Evolutionary conservation across 129 eudicot genomes (phyloP), one percentile per base, ranked within the genome.

Genomic region (Flaveria linearis): DNA sequence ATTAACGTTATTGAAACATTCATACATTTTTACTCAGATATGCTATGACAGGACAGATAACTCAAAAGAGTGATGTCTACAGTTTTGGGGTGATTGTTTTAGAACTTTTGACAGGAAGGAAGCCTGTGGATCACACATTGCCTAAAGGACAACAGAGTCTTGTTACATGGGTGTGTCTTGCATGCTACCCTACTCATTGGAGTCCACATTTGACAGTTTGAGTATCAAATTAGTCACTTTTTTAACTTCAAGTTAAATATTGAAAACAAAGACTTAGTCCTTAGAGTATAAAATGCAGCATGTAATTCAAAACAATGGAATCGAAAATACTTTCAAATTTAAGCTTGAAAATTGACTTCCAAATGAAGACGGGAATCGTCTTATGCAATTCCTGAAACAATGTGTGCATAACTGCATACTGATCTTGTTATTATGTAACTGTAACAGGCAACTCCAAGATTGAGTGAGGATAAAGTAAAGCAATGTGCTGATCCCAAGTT

Each of bases 401-500:
- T 16, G 64, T 55, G 11, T 20, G 39, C 55, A 47, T 58, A 45
- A 49, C 49, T 20, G 39, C 55, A 47, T 58, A 30, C 58, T 57
- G 36, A 57, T 30, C 58, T 64, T 15, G 79, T 43, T 17, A 30
- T 18, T 8, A 33, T 53, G 5, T 79, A 78, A 64, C 30, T 82
- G 82, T 74, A 42, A 68, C 86, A 92, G 98, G 96, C 98, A 71
- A 93, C 98, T 78, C 98, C 98, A 60, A 86, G 96, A 88, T 76
- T 93, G 77, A 93, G 98, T 52, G 98, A 93, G 72, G 96, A 92
- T 72, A 93, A 93, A 86, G 98, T 93, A 71, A 88, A 83, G 82
- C 96, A 90, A 69, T 93, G 96, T 80, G 98, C 90, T 26, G 98
- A 93, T 88, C 94, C 98, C 73, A 86, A 76, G 74, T 89, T 93